Evolutionary conservation across 768 basidiomycete genomes (phyloP).

Genomic region (Tubosaeta sp.): DNA sequence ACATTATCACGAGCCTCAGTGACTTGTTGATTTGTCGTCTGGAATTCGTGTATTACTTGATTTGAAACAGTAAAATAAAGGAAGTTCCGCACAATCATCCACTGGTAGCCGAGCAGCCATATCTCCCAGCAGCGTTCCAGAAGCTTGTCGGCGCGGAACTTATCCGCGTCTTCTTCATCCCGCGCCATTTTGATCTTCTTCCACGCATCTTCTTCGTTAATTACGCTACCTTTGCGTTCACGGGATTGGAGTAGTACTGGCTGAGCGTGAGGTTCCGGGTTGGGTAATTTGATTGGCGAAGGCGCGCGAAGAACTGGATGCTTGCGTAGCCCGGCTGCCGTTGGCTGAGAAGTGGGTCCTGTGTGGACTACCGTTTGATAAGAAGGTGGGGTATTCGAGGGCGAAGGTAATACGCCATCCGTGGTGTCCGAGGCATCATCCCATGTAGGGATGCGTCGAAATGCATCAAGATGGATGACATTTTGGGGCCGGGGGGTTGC

Average conservation of each 20-base stretch:
- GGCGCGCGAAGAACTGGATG: slow-evolving; percentile 14
- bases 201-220: slow-evolving; percentile 75
- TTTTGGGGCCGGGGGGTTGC: slow-evolving; percentile 28
- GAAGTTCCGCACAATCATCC: slow-evolving; percentile 63
- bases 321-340: slow-evolving; percentile 11
- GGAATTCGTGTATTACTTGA: slow-evolving; percentile 10
- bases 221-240: slow-evolving; percentile 44
- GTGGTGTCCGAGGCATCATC: slow-evolving; percentile 37
- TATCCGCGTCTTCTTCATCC: slow-evolving; percentile 68
- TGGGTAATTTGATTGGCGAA: slow-evolving; percentile 31
- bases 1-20: slow-evolving; percentile 63
- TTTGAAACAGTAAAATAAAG: slow-evolving; percentile 11
- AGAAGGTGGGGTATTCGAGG: slow-evolving; percentile 45
- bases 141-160: slow-evolving; percentile 58
- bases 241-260: slow-evolving; percentile 21
- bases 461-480: slow-evolving; percentile 4
- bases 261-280: slow-evolving; percentile 17
- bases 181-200: slow-evolving; percentile 67
- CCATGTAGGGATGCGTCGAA: slow-evolving; percentile 26
- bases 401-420: slow-evolving; percentile 27
- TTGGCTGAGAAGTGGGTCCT: slow-evolving; percentile 13
- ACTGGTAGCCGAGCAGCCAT: slow-evolving; percentile 67
- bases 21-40: slow-evolving; percentile 75
- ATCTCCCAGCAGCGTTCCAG: slow-evolving; percentile 70
- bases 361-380: slow-evolving; percentile 42